These are phyloP conservation scores for Phlebopus sp. DNA, from an alignment of 1,284 basidiomycete genomes.

Conservation along the genomic window DNA sequence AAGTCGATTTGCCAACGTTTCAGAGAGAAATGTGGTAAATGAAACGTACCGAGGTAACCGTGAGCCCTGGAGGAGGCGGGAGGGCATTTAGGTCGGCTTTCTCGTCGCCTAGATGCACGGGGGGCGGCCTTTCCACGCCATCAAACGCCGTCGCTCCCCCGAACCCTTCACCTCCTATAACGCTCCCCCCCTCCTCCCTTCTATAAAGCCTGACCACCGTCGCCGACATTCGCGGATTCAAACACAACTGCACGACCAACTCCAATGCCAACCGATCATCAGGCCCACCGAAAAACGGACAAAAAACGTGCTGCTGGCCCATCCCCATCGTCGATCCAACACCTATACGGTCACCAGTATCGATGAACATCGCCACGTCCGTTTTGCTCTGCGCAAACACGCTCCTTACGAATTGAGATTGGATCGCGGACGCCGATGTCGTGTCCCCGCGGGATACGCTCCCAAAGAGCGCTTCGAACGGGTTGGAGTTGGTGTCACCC, in stretches of 20 bases:
- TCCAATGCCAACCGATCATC: slow-evolving; percentile 85
- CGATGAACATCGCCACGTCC: slow-evolving; percentile 80
- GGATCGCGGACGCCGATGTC: slow-evolving; percentile 50
- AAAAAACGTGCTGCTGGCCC: slow-evolving; percentile 61
- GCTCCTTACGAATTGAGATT: slow-evolving; percentile 78
- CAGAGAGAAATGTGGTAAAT: slow-evolving; percentile 28
- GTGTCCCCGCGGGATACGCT: slow-evolving; percentile 33
- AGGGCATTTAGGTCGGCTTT: slow-evolving; percentile 27
- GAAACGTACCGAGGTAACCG: slow-evolving; percentile 43
- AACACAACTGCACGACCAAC: slow-evolving; percentile 78
- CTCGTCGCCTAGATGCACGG: slow-evolving; percentile 25
- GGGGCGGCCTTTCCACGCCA: slow-evolving; percentile 22
- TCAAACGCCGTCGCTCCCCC: neutral
- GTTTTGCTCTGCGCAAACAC: slow-evolving; percentile 66
- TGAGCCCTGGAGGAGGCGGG: slow-evolving; percentile 26
- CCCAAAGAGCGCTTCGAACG: slow-evolving; percentile 60
- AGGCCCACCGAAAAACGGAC: slow-evolving; percentile 90
- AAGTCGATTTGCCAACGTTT: no score
- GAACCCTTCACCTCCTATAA: slow-evolving; percentile 3
- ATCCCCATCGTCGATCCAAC: neutral
- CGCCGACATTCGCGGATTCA: slow-evolving; percentile 60
- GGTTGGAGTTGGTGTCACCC: slow-evolving; percentile 35
- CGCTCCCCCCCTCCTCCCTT: slow-evolving; percentile 36
- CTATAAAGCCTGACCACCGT: slow-evolving; percentile 66
- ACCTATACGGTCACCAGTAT: slow-evolving; percentile 31